These are phyloP conservation scores for Atkinsonella texensis DNA, from an alignment of 2,329 filamentous ascomycete species.

Conservation along the genomic window DNA sequence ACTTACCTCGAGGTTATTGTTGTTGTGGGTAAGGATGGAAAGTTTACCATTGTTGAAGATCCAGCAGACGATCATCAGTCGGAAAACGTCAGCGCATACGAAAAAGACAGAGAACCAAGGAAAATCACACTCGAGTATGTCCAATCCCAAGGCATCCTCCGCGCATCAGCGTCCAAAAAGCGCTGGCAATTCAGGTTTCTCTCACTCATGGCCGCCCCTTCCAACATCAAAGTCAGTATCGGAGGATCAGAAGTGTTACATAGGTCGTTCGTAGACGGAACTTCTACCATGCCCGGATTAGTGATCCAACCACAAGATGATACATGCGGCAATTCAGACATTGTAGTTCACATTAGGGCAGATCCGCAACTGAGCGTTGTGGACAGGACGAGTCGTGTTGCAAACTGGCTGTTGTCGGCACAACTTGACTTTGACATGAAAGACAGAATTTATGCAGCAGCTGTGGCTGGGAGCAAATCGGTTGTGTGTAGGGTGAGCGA, in stretches of 20 bases:
- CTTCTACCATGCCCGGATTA: neutral
- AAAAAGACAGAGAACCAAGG: neutral
- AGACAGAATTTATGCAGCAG: constrained; percentile 2
- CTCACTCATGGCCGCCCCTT: neutral
- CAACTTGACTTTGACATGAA: constrained; percentile 4
- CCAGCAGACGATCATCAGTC: neutral
- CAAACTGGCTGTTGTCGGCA: neutral
- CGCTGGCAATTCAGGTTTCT: constrained; percentile 3
- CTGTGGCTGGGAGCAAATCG: neutral
- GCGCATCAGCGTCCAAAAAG: constrained; percentile 2
- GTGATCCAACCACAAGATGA: neutral
- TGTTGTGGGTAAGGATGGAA: constrained; percentile 3
- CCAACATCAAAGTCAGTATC: neutral
- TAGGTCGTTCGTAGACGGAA: neutral
- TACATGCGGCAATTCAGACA: neutral
- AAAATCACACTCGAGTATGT: neutral
- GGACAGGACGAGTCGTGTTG: neutral
- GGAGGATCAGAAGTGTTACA: neutral
- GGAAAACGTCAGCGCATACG: neutral
- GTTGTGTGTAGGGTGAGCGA: constrained; percentile 1
- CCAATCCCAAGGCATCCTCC: constrained; percentile 1
- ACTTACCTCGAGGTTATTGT: neutral
- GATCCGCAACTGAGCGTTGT: neutral
- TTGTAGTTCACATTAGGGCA: constrained; percentile 1
- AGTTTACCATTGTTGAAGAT: constrained; percentile 4